These are phyloP conservation scores for Rhodamnia rubescens DNA, from an alignment of 345 rosid genomes.

Conservation along the genomic window DNA sequence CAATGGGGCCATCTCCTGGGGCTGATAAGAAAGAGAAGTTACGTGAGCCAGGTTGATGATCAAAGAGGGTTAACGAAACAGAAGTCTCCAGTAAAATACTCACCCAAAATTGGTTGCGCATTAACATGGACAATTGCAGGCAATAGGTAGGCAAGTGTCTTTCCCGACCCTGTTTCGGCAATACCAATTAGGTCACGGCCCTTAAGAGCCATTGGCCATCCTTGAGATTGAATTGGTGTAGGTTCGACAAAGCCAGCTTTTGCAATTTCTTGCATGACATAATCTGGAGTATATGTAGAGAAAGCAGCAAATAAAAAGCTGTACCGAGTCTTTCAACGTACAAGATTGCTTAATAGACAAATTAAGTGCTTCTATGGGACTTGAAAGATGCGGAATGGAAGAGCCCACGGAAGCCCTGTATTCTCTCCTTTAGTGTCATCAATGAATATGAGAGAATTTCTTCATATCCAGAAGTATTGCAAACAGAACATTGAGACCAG, in stretches of 20 bases:
- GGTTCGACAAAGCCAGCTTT: constrained; percentile 97
- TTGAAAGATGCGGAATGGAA: background rate
- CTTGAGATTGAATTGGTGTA: constrained; percentile 95
- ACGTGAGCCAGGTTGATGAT: background rate
- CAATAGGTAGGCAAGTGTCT: constrained; percentile 84
- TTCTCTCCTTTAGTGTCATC: background rate
- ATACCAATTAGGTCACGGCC: constrained; percentile 97
- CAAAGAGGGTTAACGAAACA: background rate
- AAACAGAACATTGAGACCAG: background rate
- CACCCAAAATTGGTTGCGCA: constrained; percentile 94
- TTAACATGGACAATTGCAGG: constrained; percentile 98
- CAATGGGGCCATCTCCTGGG: constrained; percentile 96
- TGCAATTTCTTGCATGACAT: constrained; percentile 85
- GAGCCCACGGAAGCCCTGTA: background rate
- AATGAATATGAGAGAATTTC: background rate
- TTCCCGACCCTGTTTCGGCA: constrained; percentile 99
- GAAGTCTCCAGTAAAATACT: background rate
- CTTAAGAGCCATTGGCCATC: constrained; percentile 99
- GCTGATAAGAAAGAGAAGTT: constrained; percentile 33
- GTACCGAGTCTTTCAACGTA: background rate
- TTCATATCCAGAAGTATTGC: background rate
- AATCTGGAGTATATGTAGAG: constrained; percentile 32
- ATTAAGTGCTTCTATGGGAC: background rate
- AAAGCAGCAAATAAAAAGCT: background rate
- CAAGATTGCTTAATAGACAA: background rate